Base-by-base conservation (phyloP, 805 yeast genomes). In the Suhomyces sp. region DNA sequence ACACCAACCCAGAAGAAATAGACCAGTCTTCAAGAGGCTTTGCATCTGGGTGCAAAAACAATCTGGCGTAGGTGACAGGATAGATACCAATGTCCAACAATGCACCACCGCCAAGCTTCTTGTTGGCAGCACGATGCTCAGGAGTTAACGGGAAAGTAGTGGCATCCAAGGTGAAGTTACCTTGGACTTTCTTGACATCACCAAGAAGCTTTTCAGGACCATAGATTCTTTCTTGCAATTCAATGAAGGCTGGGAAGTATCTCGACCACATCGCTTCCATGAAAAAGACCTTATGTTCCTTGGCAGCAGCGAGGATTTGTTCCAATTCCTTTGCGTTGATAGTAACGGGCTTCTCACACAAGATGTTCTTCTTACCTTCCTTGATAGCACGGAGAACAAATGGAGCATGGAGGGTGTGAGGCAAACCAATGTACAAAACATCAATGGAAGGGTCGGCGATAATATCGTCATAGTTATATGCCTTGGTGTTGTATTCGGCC, bases 231-330 rank as follows among this genome's bases (percentile, higher is more conserved):
- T 65, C 50, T 30, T 72, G 51, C 30, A 59, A 56, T 13, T 48
- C 43, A 14, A 68, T 50, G 27, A 39, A 43, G 4, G 72, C 40
- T 2, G 83, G 83, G 58, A 74, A 70, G 43, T 70, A 74, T 31
- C 77, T 60, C 4, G 79, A 68, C 81, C 81, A 76, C 34, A 74
- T 68, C 4, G 75, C 83, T 51, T 78, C 84, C 80, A 78, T 72
- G 23, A 78, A 55, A 40, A 71, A 75, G 31, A 65, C 48, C 2
- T 62, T 58, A 50, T 68, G 65, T 36, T 51, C 40, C 44, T 60
- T 58, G 3, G 83, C 83, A 29, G 67, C 58, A 1, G 50, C 58
- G 31, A 65, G 52, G 8, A 77, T 47, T 25, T 63, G 69, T 19
- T 55, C 44, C 5, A 76, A 64, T 36, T 77, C 78, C 14, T 53